These are phyloP conservation scores for Heterobasidion annosum DNA, from an alignment of 1,284 basidiomycete species.

Conservation along the genomic window DNA sequence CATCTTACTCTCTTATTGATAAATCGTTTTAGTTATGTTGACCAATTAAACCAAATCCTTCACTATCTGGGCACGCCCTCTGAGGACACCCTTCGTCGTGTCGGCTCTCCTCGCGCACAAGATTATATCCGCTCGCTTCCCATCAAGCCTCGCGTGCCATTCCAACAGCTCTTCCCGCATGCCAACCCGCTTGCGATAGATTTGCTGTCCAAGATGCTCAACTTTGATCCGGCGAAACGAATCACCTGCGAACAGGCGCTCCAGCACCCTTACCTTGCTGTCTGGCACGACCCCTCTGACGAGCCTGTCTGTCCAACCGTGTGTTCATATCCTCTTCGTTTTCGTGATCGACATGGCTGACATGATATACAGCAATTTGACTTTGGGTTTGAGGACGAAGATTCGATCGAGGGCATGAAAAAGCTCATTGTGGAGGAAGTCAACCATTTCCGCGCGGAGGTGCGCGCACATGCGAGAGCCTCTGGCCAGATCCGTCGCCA, in stretches of 20 bases:
- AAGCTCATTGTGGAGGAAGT: slow-evolving; percentile 93
- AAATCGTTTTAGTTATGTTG: slow-evolving; percentile 66
- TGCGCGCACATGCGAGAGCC: slow-evolving; percentile 69
- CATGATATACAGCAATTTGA: slow-evolving; percentile 68
- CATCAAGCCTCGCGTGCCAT: slow-evolving; percentile 91
- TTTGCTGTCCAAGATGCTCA: slow-evolving; percentile 83
- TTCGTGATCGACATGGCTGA: background rate
- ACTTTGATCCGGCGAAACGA: slow-evolving; percentile 94
- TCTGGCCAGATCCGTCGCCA: slow-evolving; percentile 61
- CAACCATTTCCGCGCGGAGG: slow-evolving; percentile 78
- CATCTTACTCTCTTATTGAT: background rate
- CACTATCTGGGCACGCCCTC: slow-evolving; percentile 96
- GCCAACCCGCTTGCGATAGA: slow-evolving; percentile 94
- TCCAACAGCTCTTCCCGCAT: slow-evolving; percentile 84
- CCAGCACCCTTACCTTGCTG: slow-evolving; percentile 88
- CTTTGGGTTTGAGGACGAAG: slow-evolving; percentile 97
- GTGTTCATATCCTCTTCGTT: slow-evolving; percentile 1
- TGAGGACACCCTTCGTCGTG: slow-evolving; percentile 91
- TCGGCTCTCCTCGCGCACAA: slow-evolving; percentile 90
- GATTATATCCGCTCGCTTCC: slow-evolving; percentile 98
- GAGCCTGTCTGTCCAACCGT: slow-evolving; percentile 60
- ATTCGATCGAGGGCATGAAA: slow-evolving; percentile 97
- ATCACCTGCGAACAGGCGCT: slow-evolving; percentile 95
- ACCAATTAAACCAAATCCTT: slow-evolving; percentile 97
- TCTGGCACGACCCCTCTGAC: slow-evolving; percentile 94